phyloP scores from a whole-genome alignment of 164 flowering plant genomes.

The Akebia trifoliata region DNA sequence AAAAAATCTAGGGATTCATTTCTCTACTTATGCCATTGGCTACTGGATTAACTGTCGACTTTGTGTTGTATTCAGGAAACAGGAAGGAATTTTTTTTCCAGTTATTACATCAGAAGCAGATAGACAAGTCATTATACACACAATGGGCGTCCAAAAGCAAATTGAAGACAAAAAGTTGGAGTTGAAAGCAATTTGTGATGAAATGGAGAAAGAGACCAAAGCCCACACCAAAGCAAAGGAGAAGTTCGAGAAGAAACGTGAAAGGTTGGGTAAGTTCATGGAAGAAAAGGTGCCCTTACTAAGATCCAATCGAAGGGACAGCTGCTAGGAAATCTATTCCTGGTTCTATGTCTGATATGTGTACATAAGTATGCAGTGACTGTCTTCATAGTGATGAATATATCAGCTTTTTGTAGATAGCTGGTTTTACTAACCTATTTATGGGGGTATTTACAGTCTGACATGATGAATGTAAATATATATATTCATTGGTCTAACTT shows the following conservation, averaged over 20 bases:
- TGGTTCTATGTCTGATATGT: too few species aligned
- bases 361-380: too few species aligned
- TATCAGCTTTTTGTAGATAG: too few species aligned
- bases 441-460: too few species aligned
- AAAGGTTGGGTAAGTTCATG: constrained; percentile 1
- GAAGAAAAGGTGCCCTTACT: constrained; percentile 7
- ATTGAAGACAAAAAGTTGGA: constrained; percentile 15
- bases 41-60: background rate
- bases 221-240: constrained; percentile 2
- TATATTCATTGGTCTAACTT: too few species aligned
- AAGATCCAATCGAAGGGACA: too few species aligned
- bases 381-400: too few species aligned
- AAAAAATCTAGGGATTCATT: too few species aligned
- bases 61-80: constrained; percentile 27
- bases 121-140: constrained; percentile 5
- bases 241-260: constrained; percentile 18
- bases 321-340: too few species aligned
- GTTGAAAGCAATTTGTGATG: background rate
- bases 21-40: background rate
- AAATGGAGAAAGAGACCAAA: background rate
- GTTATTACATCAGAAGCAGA: constrained; percentile 14
- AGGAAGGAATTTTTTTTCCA: constrained; percentile 37
- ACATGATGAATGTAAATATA: too few species aligned
- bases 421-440: too few species aligned
- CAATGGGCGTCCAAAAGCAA: constrained; percentile 2